These are phyloP conservation scores for Delphinella strobiligena DNA, from an alignment of 2,329 filamentous ascomycete species.

Conservation along the genomic window DNA sequence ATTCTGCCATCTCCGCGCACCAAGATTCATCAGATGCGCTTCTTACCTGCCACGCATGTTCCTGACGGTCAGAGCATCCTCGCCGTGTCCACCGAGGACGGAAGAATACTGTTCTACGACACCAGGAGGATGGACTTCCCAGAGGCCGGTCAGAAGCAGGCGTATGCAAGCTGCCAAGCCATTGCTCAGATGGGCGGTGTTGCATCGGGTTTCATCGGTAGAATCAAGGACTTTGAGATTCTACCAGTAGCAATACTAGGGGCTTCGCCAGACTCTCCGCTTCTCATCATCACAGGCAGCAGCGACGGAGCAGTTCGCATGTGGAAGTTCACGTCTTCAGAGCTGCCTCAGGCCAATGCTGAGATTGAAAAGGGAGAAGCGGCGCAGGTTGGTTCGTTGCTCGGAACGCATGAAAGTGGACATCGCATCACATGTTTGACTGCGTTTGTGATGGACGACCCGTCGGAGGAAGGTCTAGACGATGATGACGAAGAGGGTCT, in stretches of 20 bases:
- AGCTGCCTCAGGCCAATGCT: constrained; percentile 12
- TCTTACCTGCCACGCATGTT: constrained; percentile 44
- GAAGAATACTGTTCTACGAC: constrained; percentile 71
- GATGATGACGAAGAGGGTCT: constrained; percentile 2
- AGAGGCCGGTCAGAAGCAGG: constrained; percentile 20
- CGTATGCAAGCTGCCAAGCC: constrained; percentile 38
- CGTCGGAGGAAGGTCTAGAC: constrained; percentile 5
- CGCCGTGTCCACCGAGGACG: constrained; percentile 80
- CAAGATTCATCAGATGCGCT: constrained; percentile 75
- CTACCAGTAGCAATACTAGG: constrained; percentile 32
- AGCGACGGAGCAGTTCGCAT: constrained; percentile 79
- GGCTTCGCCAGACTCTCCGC: constrained; percentile 28
- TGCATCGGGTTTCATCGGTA: constrained; percentile 47
- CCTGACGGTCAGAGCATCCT: constrained; percentile 40
- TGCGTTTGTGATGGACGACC: constrained; percentile 62
- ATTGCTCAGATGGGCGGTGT: constrained; percentile 71
- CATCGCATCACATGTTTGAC: constrained; percentile 83
- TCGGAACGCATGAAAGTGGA: constrained; percentile 72
- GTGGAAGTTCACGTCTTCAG: constrained; percentile 46
- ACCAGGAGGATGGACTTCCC: constrained; percentile 43
- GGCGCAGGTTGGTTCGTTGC: constrained; percentile 48
- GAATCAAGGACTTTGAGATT: constrained; percentile 82
- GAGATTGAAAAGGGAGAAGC: constrained; percentile 5
- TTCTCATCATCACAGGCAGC: constrained; percentile 59
- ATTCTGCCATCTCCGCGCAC: constrained; percentile 55